Evolutionary conservation across 2,329 filamentous ascomycete species (phyloP).

Genomic region (Basipetospora sp.): DNA sequence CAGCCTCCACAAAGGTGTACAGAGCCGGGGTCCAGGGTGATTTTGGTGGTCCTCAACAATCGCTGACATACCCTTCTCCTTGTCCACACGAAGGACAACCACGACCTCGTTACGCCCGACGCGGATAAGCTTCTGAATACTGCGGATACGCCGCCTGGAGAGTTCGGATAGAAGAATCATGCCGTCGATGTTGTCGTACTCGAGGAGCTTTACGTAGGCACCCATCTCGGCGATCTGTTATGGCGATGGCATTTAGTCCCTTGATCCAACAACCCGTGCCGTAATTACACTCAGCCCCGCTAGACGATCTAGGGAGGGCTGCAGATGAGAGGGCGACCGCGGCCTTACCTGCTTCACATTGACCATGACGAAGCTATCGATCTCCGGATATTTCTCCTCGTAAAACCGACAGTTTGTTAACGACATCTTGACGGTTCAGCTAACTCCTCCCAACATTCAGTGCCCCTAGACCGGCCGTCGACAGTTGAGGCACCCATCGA

Average conservation of each 20-base stretch:
- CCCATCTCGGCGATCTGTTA: slow-evolving; percentile 94
- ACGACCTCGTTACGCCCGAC: slow-evolving; percentile 98
- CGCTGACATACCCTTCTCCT: slow-evolving; percentile 67
- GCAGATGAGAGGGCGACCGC: no score
- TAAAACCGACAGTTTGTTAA: slow-evolving; percentile 95
- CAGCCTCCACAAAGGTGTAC: no score
- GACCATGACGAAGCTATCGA: slow-evolving; percentile 99
- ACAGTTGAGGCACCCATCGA: not conserved
- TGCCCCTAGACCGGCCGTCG: no score
- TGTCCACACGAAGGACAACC: slow-evolving; percentile 94
- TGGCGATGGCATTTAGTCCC: slow-evolving; percentile 1
- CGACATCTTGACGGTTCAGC: slow-evolving; percentile 58
- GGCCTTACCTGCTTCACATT: slow-evolving; percentile 70
- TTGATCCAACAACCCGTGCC: no score
- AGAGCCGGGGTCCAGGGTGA: no score
- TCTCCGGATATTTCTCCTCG: slow-evolving; percentile 66
- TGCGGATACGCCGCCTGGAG: slow-evolving; percentile 92
- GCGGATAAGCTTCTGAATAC: slow-evolving; percentile 96
- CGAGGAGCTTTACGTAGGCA: slow-evolving; percentile 96
- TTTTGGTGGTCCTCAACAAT: no score
- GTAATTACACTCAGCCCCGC: not conserved
- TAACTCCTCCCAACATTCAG: no score
- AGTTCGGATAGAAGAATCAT: slow-evolving; percentile 98
- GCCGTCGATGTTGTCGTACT: slow-evolving; percentile 99
- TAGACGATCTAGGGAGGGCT: no score